Percentiles rank a stretch among this genome's conserved stretches.
Conservation (phyloP, 2,329 filamentous ascomycete species). For the Exophiala lecanii-corni region DNA sequence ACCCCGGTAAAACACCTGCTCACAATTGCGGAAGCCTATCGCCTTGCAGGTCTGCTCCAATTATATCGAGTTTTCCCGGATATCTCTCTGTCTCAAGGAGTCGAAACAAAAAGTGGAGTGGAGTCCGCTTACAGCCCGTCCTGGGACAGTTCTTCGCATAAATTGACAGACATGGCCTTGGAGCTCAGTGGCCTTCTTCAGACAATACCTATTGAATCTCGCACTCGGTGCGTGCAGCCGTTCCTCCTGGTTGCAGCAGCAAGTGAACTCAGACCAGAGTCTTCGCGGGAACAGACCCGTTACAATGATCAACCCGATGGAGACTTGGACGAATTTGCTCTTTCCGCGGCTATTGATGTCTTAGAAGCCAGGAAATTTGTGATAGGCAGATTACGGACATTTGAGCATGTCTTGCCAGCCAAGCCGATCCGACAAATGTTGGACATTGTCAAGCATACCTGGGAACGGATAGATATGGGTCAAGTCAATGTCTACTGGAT, state of each 20-base stretch:
- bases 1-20: slow-evolving; percentile 51
- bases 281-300: not conserved
- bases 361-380: slow-evolving; percentile 46
- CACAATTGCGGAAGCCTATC: slow-evolving; percentile 49
- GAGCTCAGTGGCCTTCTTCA: not conserved
- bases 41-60: slow-evolving; percentile 49
- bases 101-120: not conserved
- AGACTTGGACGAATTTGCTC: not conserved
- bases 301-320: not conserved
- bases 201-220: not conserved
- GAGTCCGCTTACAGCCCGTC: not conserved
- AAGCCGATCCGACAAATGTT: slow-evolving; percentile 50
- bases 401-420: slow-evolving; percentile 44
- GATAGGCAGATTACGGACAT: slow-evolving; percentile 44
- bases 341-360: slow-evolving; percentile 41
- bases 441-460: slow-evolving; percentile 49
- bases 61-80: slow-evolving; percentile 52
- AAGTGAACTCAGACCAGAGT: not conserved
- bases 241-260: not conserved
- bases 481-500: slow-evolving; percentile 38
- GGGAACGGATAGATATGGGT: slow-evolving; percentile 48
- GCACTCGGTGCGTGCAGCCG: not conserved
- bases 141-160: not conserved
- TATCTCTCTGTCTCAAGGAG: not conserved
- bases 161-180: not conserved